Evolutionary conservation across 2,329 filamentous ascomycete species (phyloP), one percentile per base, ranked within the genome.

Genomic region (Volutella citrinella): DNA sequence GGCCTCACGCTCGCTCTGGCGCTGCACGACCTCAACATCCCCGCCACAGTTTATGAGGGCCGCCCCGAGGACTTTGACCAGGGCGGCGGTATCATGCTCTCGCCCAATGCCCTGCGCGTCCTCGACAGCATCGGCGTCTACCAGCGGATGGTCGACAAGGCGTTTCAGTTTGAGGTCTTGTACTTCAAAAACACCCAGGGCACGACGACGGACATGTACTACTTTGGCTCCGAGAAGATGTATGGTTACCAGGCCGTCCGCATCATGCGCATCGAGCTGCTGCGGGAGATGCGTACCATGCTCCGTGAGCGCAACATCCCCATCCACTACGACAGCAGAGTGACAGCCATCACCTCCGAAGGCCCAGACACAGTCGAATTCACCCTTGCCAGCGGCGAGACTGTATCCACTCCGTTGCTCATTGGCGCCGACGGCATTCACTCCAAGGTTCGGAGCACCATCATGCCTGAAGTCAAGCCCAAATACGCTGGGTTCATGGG

Each of bases 61-160:
- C 65, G 70, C 8, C 38, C 57, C 1, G 61, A 63, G 0, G 60
- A 67, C 3, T 60, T 68, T 3, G 63, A 70, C 38, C 68, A 69
- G 16, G 70, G 71, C 13, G 76, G 76, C 4, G 74, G 72, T 1
- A 60, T 81, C 19, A 76, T 78, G 69, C 65, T 80, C 4, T 76
- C 75, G 0, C 76, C 77, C 6, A 80, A 80, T 33, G 72, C 74
- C 0, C 64, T 81, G 2, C 63, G 65, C 5, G 61, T 79, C 23
- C 63, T 82, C 0, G 69, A 79, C 41, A 52, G 49, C 0, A 54
- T 80, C 0, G 68, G 62, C 1, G 56, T 78, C 4, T 76, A 76
- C 45, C 27, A 63, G 2, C 59, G 61, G 4, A 59, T 80, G 30
- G 56, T 58, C 7, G 42, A 56, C 0, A 59, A 66, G 8, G 70